phyloP scores from a whole-genome alignment of 2,329 filamentous ascomycete species.

The Ophiostoma novo-ulmi region DNA sequence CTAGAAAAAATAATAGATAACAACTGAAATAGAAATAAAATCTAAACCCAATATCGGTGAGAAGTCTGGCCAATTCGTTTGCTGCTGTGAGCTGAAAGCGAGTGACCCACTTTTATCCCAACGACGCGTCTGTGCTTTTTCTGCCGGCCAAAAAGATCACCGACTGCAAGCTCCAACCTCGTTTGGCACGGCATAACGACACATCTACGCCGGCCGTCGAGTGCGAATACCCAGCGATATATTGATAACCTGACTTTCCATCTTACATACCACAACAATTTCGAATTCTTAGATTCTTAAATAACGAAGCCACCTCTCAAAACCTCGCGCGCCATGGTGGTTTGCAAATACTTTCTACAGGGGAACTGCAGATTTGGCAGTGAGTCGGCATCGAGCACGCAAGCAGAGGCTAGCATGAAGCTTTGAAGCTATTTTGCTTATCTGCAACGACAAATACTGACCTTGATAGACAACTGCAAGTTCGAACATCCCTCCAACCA shows the following conservation, averaged over 20 bases:
- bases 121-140: conserved; percentile 17
- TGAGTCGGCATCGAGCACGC: conserved; percentile 34
- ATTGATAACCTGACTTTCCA: not conserved
- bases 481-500: conserved; percentile 47
- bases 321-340: conserved; percentile 24
- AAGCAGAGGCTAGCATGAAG: not conserved
- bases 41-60: not conserved
- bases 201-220: not conserved
- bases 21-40: not conserved
- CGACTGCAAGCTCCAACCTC: conserved; percentile 12
- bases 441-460: not conserved
- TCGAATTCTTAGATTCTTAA: not conserved
- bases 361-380: conserved; percentile 50
- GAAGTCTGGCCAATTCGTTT: not conserved
- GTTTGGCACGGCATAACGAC: not conserved
- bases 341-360: conserved; percentile 48
- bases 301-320: not conserved
- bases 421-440: not conserved
- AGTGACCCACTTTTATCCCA: conserved; percentile 11
- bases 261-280: not conserved
- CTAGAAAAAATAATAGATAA: not conserved
- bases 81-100: not conserved
- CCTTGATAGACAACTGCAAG: conserved; percentile 44
- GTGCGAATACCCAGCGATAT: not conserved
- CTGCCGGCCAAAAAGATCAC: conserved; percentile 18